Base-by-base conservation (phyloP, 305 asterid species). In the Rubia tinctorum region DNA sequence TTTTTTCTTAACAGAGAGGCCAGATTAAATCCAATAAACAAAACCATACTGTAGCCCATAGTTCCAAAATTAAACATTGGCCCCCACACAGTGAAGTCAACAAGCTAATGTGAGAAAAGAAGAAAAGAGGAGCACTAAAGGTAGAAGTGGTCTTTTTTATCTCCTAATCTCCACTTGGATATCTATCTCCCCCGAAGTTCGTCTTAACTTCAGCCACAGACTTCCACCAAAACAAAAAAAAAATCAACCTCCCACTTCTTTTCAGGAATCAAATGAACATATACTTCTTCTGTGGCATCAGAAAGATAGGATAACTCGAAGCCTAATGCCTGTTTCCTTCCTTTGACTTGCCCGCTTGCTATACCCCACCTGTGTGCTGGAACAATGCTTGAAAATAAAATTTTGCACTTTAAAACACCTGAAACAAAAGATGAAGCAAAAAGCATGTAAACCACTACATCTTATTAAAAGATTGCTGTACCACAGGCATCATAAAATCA, bases 331-430 rank as follows among this genome's bases (percentile, higher is more conserved):
- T 37, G 55, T 60, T 73, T 72, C 14, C 20, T 69, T 49, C 59
- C 25, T 20, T 47, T 13, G 73, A 79, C 60, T 39, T 45, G 68
- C 86, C 79, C 76, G 69, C 75, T 65, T 78, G 70, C 68, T 68
- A 58, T n/a, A n/a, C 76, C 71, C 75, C 69, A 61, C 77, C 75
- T 74, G 73, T 76, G 79, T 66, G 82, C 85, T 75, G 76, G 71
- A 77, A 74, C 82, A 78, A 82, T 75, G 87, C 79, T 78, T 73
- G 78, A 78, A 85, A 73, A 45, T 64, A 45, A 81, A 59, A 77
- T 76, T 81, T 77, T 82, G 80, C 76, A 66, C 75, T 40, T 76
- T 27, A 80, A 49, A 80, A 73, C 76, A 78, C 85, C 89, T 87
- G 88, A 75, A 75, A 74, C 40, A 43, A 30, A 30, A 59, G 27